These are phyloP conservation scores for Calvatia gigantea DNA, from an alignment of 768 basidiomycete genomes.

Conservation along the genomic window DNA sequence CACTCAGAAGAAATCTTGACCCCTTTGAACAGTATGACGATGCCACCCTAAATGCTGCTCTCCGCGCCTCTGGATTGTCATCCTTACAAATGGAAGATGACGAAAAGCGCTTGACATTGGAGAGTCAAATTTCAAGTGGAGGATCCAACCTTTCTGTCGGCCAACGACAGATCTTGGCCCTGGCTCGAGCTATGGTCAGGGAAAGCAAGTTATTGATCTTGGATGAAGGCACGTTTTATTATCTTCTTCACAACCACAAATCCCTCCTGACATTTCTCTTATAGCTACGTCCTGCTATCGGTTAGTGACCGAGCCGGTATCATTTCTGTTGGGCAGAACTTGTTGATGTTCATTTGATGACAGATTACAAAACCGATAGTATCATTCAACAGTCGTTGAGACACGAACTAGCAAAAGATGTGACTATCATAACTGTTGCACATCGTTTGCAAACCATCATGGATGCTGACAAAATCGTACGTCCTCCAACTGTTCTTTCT, in stretches of 20 bases:
- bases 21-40: slow-evolving; percentile 58
- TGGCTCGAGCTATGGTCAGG: slow-evolving; percentile 53
- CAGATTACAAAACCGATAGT: slow-evolving; percentile 57
- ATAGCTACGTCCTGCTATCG: slow-evolving; percentile 40
- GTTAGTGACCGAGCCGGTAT: slow-evolving; percentile 34
- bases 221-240: slow-evolving; percentile 45
- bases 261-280: neutral
- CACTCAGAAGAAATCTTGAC: slow-evolving; percentile 58
- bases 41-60: slow-evolving; percentile 29
- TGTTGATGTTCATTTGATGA: slow-evolving; percentile 20
- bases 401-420: slow-evolving; percentile 31
- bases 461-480: slow-evolving; percentile 50
- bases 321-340: slow-evolving; percentile 25
- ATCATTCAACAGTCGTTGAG: slow-evolving; percentile 67
- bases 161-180: slow-evolving; percentile 64
- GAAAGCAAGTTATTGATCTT: slow-evolving; percentile 53
- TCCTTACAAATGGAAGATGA: slow-evolving; percentile 31
- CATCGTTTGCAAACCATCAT: slow-evolving; percentile 47
- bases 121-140: slow-evolving; percentile 41
- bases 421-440: slow-evolving; percentile 9
- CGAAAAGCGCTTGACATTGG: slow-evolving; percentile 45
- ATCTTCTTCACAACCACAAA: too few relatives aligned
- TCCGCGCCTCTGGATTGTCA: slow-evolving; percentile 32
- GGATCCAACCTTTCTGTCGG: slow-evolving; percentile 74
- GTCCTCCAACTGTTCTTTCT: slow-evolving; percentile 11